Evolutionary conservation across 345 rosid genomes (phyloP).

Genomic region (Ceriops decandra): DNA sequence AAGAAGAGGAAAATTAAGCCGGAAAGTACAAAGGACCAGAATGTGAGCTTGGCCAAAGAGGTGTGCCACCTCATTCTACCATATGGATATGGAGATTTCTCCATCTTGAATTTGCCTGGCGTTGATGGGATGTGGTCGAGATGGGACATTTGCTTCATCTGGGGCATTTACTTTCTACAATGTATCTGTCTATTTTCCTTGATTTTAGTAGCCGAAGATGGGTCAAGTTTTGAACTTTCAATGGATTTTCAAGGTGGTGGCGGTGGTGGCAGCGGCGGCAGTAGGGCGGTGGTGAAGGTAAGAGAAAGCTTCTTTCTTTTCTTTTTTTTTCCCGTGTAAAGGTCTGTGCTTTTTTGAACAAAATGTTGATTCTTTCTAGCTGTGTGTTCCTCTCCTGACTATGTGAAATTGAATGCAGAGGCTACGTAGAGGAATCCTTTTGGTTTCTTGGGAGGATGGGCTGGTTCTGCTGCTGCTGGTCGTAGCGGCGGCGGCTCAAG

Average conservation of each 20-base stretch:
- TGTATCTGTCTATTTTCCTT: too few species aligned
- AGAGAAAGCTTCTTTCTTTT: neutral
- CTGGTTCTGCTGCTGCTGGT: slow-evolving; percentile 5
- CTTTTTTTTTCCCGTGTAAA: neutral
- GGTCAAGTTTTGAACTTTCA: too few species aligned
- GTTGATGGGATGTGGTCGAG: slow-evolving; percentile 82
- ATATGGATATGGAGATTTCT: slow-evolving; percentile 58
- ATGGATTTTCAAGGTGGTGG: neutral
- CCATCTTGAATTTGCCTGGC: slow-evolving; percentile 97
- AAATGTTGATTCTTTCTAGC: neutral
- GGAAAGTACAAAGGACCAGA: slow-evolving; percentile 75
- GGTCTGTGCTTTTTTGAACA: neutral
- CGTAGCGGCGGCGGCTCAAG: neutral
- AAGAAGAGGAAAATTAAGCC: slow-evolving; percentile 72
- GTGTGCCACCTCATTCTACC: slow-evolving; percentile 67
- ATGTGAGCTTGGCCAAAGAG: slow-evolving; percentile 65
- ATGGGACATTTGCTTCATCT: slow-evolving; percentile 66
- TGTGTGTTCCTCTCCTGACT: neutral
- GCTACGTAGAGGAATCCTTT: slow-evolving; percentile 18
- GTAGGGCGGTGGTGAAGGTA: neutral
- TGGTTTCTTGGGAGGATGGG: slow-evolving; percentile 49
- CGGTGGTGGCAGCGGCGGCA: neutral
- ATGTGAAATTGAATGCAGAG: slow-evolving; percentile 3
- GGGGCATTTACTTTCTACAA: slow-evolving; percentile 10
- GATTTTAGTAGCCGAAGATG: too few species aligned